phyloP scores from a whole-genome alignment of 768 basidiomycete species.

The Sporobolomyces phaffii region DNA sequence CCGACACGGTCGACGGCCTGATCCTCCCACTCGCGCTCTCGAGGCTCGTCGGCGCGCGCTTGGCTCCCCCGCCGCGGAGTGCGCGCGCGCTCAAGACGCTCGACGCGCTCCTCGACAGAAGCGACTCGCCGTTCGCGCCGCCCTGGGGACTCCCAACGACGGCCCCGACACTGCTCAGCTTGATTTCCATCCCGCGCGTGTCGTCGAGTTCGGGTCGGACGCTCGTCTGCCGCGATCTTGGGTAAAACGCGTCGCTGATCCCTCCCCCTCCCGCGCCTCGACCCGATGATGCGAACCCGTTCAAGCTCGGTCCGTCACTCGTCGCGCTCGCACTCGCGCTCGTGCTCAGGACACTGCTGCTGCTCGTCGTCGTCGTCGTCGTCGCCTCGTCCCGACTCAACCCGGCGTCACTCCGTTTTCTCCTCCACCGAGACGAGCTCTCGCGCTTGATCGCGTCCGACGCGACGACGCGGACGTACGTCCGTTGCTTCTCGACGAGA shows the following conservation, averaged over 20 bases:
- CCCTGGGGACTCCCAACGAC: slow-evolving; percentile 5
- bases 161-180: background rate
- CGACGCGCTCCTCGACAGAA: slow-evolving; percentile 4
- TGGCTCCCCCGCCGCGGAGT: background rate
- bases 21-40: slow-evolving; percentile 33
- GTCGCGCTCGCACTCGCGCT: slow-evolving; percentile 3
- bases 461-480: slow-evolving; percentile 76
- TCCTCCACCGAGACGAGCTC: slow-evolving; percentile 9
- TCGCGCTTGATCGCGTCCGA: slow-evolving; percentile 59
- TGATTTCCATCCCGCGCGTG: slow-evolving; percentile 19
- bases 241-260: background rate
- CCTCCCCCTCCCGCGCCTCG: background rate
- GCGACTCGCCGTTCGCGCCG: slow-evolving; percentile 13
- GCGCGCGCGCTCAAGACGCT: slow-evolving; percentile 14
- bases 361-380: too few relatives aligned
- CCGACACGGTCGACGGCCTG: slow-evolving; percentile 16
- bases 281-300: too few relatives aligned
- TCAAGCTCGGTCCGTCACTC: too few relatives aligned
- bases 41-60: slow-evolving; percentile 29
- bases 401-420: slow-evolving; percentile 12
- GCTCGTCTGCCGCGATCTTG: background rate
- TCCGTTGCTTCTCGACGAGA: slow-evolving; percentile 74
- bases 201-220: slow-evolving; percentile 6
- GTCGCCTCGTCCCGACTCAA: background rate
- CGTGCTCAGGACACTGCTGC: slow-evolving; percentile 7